Evolutionary conservation across 2,329 filamentous ascomycete species (phyloP).

Genomic region (Stagonosporopsis tanaceti): DNA sequence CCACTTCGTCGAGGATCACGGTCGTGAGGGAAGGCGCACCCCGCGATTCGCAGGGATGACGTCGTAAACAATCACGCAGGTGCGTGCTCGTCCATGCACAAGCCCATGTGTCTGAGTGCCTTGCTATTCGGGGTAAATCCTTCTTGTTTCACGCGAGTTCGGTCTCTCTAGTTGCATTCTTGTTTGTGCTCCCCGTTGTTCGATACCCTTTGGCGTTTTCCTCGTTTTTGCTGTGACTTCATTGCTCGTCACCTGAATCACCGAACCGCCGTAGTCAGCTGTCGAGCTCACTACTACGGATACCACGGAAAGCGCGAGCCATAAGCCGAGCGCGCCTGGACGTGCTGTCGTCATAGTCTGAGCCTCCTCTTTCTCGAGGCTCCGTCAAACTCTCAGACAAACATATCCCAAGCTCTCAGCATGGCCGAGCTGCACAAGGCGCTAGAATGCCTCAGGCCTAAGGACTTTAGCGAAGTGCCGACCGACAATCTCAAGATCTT

Average conservation of each 20-base stretch:
- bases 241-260: slow-evolving; percentile 10
- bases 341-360: slow-evolving; percentile 3
- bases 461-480: slow-evolving; percentile 56
- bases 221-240: slow-evolving; percentile 12
- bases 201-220: slow-evolving; percentile 5
- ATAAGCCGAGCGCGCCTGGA: not conserved
- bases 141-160: not conserved
- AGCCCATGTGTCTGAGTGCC: slow-evolving; percentile 1
- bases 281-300: slow-evolving; percentile 14
- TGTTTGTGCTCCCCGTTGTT: not conserved
- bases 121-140: slow-evolving; percentile 5
- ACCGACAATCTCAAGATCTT: slow-evolving; percentile 52
- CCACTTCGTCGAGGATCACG: slow-evolving; percentile 12
- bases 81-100: slow-evolving; percentile 9
- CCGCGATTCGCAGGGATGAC: slow-evolving; percentile 19
- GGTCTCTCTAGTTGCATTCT: not conserved
- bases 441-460: slow-evolving; percentile 54
- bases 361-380: not conserved
- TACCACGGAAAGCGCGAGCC: slow-evolving; percentile 12
- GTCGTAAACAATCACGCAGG: slow-evolving; percentile 8
- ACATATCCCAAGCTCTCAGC: slow-evolving; percentile 9
- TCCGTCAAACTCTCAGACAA: not conserved
- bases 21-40: slow-evolving; percentile 8
- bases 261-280: slow-evolving; percentile 8
- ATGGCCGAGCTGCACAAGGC: slow-evolving; percentile 55